phyloP scores from a whole-genome alignment of 805 yeast species.

The Candida fluviatilis region DNA sequence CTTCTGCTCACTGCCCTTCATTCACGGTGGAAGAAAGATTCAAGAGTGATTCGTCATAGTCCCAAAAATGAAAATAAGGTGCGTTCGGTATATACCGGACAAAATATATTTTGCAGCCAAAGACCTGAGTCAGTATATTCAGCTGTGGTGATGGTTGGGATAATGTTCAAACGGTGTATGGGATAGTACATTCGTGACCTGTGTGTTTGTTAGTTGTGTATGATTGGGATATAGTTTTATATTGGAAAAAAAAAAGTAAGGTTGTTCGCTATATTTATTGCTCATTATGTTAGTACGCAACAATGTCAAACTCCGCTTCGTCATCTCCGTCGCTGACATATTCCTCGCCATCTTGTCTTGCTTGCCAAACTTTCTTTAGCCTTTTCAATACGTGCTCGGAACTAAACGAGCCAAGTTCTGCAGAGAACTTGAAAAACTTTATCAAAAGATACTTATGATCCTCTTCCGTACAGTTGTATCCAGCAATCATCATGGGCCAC shows the following conservation, averaged over 20 bases:
- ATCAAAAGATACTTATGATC: conserved; percentile 31
- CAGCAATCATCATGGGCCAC: conserved; percentile 52
- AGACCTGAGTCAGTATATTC: too few relatives aligned
- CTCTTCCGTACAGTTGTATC: conserved; percentile 36
- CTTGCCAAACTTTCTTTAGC: conserved; percentile 24
- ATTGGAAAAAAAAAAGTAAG: too few relatives aligned
- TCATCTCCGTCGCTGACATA: conserved; percentile 6
- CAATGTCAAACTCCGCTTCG: conserved; percentile 9
- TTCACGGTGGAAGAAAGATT: too few relatives aligned
- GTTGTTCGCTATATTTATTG: too few relatives aligned
- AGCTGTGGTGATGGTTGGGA: too few relatives aligned
- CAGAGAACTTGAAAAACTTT: conserved; percentile 37
- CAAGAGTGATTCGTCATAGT: neutral
- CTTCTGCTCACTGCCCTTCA: neutral
- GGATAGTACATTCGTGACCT: too few relatives aligned
- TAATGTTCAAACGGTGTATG: too few relatives aligned
- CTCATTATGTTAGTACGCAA: conserved; percentile 11
- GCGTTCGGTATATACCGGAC: too few relatives aligned
- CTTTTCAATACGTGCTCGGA: conserved; percentile 37
- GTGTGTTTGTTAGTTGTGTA: too few relatives aligned
- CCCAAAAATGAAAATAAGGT: too few relatives aligned
- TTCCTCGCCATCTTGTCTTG: conserved; percentile 8
- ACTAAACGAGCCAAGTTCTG: conserved; percentile 45
- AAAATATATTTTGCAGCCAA: too few relatives aligned
- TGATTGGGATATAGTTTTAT: too few relatives aligned